phyloP scores from a whole-genome alignment of 2,329 filamentous ascomycete genomes.

The Verticillium nonalfalfae region DNA sequence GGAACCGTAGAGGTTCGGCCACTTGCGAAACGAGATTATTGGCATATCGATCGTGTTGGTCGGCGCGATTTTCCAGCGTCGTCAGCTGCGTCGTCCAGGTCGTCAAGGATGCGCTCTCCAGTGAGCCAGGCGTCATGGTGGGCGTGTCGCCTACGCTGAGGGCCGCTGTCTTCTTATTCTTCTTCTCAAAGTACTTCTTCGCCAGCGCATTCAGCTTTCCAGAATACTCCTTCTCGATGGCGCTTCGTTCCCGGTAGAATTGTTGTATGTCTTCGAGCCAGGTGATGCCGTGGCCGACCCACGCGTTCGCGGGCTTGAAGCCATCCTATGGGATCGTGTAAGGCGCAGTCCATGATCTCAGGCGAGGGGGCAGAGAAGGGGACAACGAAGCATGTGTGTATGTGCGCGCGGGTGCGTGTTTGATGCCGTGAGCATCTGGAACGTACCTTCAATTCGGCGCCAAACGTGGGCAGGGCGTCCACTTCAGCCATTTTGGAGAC shows the following conservation, averaged over 20 bases:
- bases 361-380: not conserved
- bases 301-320: conserved; percentile 90
- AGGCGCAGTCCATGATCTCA: not conserved
- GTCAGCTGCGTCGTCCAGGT: conserved; percentile 94
- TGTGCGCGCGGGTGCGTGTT: no score
- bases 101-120: conserved; percentile 93
- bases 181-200: conserved; percentile 97
- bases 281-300: conserved; percentile 81
- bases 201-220: conserved; percentile 80
- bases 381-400: no score
- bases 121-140: conserved; percentile 85
- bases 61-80: conserved; percentile 79
- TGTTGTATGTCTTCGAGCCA: conserved; percentile 97
- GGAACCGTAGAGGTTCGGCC: conserved; percentile 77
- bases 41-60: conserved; percentile 82
- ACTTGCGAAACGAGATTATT: conserved; percentile 73
- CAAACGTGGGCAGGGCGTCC: conserved; percentile 80
- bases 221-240: conserved; percentile 95
- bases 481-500: conserved; percentile 67
- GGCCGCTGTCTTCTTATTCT: conserved; percentile 79
- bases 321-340: conserved; percentile 60
- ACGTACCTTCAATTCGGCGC: conserved; percentile 83
- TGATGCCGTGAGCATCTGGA: not conserved
- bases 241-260: conserved; percentile 92
- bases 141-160: conserved; percentile 93